Evolutionary conservation across 257 asterid species (phyloP), one percentile per base, ranked within the genome.

Genomic region (Penstemon barbatus): DNA sequence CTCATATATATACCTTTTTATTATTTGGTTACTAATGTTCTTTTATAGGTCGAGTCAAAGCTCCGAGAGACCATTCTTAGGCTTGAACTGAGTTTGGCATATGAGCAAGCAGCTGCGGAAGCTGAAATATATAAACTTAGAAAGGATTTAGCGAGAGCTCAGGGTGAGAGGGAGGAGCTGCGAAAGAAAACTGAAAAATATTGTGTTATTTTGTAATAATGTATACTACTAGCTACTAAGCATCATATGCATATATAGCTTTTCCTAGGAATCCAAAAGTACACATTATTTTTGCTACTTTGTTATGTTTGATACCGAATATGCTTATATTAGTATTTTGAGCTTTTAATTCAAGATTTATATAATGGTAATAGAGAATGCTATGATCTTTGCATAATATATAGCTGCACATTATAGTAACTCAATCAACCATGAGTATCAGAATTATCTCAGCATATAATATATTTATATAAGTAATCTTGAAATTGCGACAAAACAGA

Each of bases 71-170:
- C 72, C 12, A 67, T 77, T 5, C 45, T 15, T 54, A 72, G 77
- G 75, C 77, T 83, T 48, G 87, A 83, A 65, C 69, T 65, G 46
- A 81, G 80, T 53, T 45, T 82, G 64, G 80, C 69, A 0, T 68
- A 71, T 61, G 88, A 82, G 74, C 85, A 75, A 45, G 78, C 49
- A 4, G 56, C 12, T n/a, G 86, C 81, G 5, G 69, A 65, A 61
- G 86, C 63, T 50, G 89, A 89, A 75, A 80, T 83, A 6, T 63
- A 76, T 11, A 72, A 75, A 73, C 73, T 88, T 74, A 83, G 83
- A 54, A 85, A 78, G 72, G 36, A 74, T 71, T 42, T 87, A 53
- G 87, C 79, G 68, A 81, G 72, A 71, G 88, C 90, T 72, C 82
- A 76, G 54, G 79, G 46, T 78, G 86, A 88, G 73, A 73, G 83